Evolutionary conservation across 2,329 filamentous ascomycete species (phyloP), one percentile per base, ranked within the genome.

Genomic region (Fusarium incarnatum): DNA sequence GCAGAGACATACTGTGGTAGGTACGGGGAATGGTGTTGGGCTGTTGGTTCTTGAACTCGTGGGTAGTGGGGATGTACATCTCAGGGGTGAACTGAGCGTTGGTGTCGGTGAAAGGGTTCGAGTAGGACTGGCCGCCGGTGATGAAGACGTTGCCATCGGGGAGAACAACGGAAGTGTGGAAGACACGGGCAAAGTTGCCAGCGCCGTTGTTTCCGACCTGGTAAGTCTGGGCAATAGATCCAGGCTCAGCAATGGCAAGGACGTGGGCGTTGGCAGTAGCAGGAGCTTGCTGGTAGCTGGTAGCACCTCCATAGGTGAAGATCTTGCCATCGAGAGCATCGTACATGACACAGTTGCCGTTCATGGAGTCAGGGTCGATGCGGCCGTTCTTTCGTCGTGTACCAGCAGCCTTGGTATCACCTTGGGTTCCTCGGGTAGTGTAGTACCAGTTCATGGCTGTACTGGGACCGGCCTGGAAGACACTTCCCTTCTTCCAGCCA

Each of bases 281-380:
- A 7, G 76, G 64, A 22, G 78, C 79, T 3, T 56, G 50, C 80
- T 71, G 34, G 82, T 88, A 88, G 45, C 79, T 78, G 0, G 81
- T 77, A 1, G 83, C 77, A 7, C 87, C 87, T 15, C 87, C 87
- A 8, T 81, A 77, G 0, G 85, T 83, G 12, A 89, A 77, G 27
- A 89, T 88, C 76, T 88, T 87, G 23, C 87, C 87, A 4, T 83
- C 81, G 57, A 87, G 81, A 32, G 86, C 86, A 69, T 89, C 87
- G 65, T 84, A 89, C 86, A 89, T 88, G 65, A 86, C 82, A 10
- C 83, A 82, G 54, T 83, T 84, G 9, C 86, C 88, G 64, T 81
- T 83, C 87, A 89, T 89, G 6, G 86, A 83, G 11, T 81, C 75
- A 42, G 83, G 83, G 9, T 80, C 79, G 32, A 77, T 77, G 15